These are phyloP conservation scores for Ganoderma multipileum DNA, from an alignment of 1,284 basidiomycete species.

Conservation along the genomic window DNA sequence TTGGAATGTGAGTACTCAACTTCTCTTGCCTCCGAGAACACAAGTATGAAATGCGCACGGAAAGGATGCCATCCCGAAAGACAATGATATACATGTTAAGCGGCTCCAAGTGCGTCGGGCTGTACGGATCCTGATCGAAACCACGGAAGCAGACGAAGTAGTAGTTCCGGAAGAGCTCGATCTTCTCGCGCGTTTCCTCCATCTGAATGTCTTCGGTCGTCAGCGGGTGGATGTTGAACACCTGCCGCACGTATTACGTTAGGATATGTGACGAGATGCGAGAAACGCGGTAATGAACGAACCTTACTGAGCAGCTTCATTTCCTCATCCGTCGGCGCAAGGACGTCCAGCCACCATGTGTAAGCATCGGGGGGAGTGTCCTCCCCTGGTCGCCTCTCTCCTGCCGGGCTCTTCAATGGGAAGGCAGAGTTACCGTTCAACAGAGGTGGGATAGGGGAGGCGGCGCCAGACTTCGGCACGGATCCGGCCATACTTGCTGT, in stretches of 20 bases:
- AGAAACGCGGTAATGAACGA: constrained; percentile 23
- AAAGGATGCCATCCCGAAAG: constrained; percentile 96
- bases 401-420: not conserved
- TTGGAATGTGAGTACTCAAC: not conserved
- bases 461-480: constrained; percentile 21
- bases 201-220: constrained; percentile 99
- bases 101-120: constrained; percentile 96
- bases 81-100: constrained; percentile 99
- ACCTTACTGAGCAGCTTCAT: constrained; percentile 97
- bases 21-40: not conserved
- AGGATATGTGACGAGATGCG: not conserved
- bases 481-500: constrained; percentile 18
- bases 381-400: constrained; percentile 29
- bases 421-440: constrained; percentile 31
- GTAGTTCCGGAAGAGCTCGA: constrained; percentile 98
- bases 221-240: constrained; percentile 96
- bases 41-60: constrained; percentile 56
- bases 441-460: constrained; percentile 24
- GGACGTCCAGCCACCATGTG: constrained; percentile 98
- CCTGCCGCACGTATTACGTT: constrained; percentile 52
- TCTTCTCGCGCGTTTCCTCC: constrained; percentile 99
- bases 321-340: constrained; percentile 95
- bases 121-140: constrained; percentile 99
- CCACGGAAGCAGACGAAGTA: constrained; percentile 99
- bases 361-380: constrained; percentile 29